phyloP scores from a whole-genome alignment of 2,329 filamentous ascomycete genomes.

The Pseudogymnoascus sp. region DNA sequence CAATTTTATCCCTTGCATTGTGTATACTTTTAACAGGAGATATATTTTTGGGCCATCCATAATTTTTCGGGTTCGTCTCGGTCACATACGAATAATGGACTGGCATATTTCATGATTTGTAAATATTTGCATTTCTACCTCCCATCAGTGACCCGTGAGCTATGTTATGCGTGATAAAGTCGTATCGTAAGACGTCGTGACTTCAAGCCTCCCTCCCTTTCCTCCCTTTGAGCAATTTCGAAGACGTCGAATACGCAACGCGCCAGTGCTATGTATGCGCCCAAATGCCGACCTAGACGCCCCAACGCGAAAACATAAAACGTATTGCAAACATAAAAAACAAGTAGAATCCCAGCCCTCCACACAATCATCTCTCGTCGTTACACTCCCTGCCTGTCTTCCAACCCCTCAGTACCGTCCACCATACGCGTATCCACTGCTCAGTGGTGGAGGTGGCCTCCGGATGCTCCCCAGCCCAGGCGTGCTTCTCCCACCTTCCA shows the following conservation, averaged over 20 bases:
- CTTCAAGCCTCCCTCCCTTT: background rate
- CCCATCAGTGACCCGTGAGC: conserved; percentile 3
- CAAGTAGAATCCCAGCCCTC: background rate
- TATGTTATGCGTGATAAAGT: conserved; percentile 8
- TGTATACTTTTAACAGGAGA: conserved; percentile 7
- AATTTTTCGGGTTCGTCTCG: conserved; percentile 4
- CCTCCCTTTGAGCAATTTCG: background rate
- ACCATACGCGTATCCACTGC: background rate
- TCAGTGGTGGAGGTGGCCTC: conserved; percentile 1
- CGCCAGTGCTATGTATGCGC: conserved; percentile 5
- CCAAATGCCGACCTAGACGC: background rate
- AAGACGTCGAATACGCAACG: background rate
- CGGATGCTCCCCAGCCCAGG: background rate
- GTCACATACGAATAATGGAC: background rate
- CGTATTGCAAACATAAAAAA: background rate
- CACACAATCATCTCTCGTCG: background rate
- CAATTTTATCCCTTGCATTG: conserved; percentile 5
- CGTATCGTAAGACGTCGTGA: background rate
- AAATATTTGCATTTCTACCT: background rate
- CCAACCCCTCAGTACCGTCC: background rate
- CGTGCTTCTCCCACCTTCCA: conserved; percentile 16
- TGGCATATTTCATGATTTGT: conserved; percentile 9
- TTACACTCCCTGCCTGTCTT: background rate
- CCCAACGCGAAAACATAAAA: background rate
- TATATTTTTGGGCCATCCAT: conserved; percentile 11